Conservation (phyloP, 768 basidiomycete species). For the Leccinellum albellum region DNA sequence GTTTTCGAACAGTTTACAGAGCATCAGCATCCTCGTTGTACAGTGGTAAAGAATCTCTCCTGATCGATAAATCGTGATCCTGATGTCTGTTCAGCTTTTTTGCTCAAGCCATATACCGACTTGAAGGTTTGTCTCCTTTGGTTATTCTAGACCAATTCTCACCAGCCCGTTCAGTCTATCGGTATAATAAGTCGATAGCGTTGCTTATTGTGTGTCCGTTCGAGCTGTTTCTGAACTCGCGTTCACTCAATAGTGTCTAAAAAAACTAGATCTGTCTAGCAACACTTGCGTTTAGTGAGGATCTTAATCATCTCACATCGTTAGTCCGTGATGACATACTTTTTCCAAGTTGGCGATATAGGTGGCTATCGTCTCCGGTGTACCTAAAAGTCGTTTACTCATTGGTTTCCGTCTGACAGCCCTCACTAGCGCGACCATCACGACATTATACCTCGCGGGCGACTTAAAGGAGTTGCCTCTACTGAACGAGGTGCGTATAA, state of each 20-base stretch:
- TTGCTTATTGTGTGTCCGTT: constrained; percentile 4
- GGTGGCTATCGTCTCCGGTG: neutral
- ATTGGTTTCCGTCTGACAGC: neutral
- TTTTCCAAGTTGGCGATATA: constrained; percentile 3
- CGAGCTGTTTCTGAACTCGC: neutral
- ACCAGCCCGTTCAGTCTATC: constrained; percentile 4
- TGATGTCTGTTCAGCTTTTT: constrained; percentile 11
- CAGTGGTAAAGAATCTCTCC: constrained; percentile 6
- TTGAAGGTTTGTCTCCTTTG: neutral
- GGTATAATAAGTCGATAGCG: constrained; percentile 7
- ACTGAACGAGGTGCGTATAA: constrained; percentile 3
- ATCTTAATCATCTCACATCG: neutral
- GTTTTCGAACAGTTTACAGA: neutral
- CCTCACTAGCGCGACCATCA: constrained; percentile 2
- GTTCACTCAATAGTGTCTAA: neutral
- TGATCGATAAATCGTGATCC: neutral
- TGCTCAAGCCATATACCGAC: constrained; percentile 7
- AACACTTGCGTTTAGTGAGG: constrained; percentile 7
- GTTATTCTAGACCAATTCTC: neutral
- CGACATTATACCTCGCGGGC: neutral
- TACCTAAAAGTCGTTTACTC: neutral
- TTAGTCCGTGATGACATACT: neutral
- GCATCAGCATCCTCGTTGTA: constrained; percentile 7
- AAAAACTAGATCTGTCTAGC: constrained; percentile 1
- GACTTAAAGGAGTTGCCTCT: neutral